Base-by-base conservation (phyloP, 106 monocot species). In the Dioscorea alata region DNA sequence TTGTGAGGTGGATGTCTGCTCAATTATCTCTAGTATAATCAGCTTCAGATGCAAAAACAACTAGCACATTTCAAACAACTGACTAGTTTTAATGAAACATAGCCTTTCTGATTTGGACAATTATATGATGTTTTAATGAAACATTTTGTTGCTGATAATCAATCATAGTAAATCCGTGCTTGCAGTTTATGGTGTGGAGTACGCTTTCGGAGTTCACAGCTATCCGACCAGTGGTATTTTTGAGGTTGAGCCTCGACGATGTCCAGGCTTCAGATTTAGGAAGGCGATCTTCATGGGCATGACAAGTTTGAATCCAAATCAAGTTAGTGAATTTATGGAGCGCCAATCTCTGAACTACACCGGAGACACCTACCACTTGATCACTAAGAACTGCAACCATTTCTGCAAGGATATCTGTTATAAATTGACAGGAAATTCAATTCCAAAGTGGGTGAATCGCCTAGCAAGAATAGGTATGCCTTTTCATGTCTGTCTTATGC, bases 241-340 rank as follows among this genome's bases (percentile, higher is more conserved):
- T 65, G 73, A 73, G 54, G 63, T 64, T 57, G 73, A 73, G 32
- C 73, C 73, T 64, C 73, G 73, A 20, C 64, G 64, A 34, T 73
- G 73, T 35, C 73, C 73, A 33, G 73, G 73, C 8, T 73, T 65
- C 64, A 73, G 33, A 60, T 73, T 73, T 64, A 62, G 73, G 64
- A 73, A 73, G 54, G 64, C 73, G 19, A 64, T 73, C 64, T 73
- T 73, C 34, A 64, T 73, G 51, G 73, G 73, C 64, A 73, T 33
- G 12, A 73, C 73, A 64, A 54, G 51, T 51, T 56, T 73, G 63
- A 64, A 73, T 17, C 73, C 73, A 19, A 53, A 64, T 63, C 64
- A 54, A 34, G 63, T 71, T 33, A 64, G 64, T 21, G 73, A 64
- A n/a, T 73, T 73, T 23, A 73, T 73, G 73, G 73, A 73, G 33